Percentiles rank a stretch among this genome's conserved stretches.
phyloP scores from a whole-genome alignment of 2,329 filamentous ascomycete genomes.

The Venturia aucupariae region DNA sequence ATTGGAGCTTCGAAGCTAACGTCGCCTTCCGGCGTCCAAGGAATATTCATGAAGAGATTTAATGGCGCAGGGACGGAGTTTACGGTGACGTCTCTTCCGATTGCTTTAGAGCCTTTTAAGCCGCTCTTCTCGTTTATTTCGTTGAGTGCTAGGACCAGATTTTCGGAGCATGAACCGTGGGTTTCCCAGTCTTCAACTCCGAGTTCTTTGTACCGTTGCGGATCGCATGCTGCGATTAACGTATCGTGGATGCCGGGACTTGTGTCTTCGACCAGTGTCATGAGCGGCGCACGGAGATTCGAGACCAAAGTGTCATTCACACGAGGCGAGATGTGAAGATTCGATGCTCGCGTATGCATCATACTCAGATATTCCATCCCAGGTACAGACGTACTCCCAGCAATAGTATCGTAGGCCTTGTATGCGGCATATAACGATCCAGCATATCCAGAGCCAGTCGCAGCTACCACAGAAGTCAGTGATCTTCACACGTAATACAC shows the following conservation, averaged over 20 bases:
- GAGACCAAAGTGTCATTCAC: conserved; percentile 25
- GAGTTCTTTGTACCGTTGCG: conserved; percentile 27
- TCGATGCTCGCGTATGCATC: conserved; percentile 26
- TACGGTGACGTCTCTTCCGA: conserved; percentile 18
- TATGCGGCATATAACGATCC: conserved; percentile 40
- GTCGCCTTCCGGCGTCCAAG: conserved; percentile 31
- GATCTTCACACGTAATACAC: not conserved
- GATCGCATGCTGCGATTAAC: conserved; percentile 28
- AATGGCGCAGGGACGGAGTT: conserved; percentile 25
- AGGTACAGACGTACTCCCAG: not conserved
- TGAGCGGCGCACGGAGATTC: conserved; percentile 26
- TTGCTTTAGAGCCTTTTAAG: conserved; percentile 17
- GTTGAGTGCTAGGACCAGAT: conserved; percentile 26
- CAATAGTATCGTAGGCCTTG: conserved; percentile 33
- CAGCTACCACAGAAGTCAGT: conserved; percentile 22
- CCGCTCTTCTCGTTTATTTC: conserved; percentile 20
- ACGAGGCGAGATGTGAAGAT: conserved; percentile 23
- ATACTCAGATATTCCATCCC: conserved; percentile 27
- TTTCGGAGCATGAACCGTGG: conserved; percentile 30
- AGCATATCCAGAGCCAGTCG: conserved; percentile 39
- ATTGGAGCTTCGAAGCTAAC: conserved; percentile 33
- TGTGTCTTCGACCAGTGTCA: conserved; percentile 27
- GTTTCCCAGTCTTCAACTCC: conserved; percentile 22
- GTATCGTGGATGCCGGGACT: conserved; percentile 28
- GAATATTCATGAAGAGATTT: conserved; percentile 38